Percentiles rank a stretch among this genome's conserved stretches.
phyloP scores from a whole-genome alignment of 768 basidiomycete species.

The Auriculariales sp. region DNA sequence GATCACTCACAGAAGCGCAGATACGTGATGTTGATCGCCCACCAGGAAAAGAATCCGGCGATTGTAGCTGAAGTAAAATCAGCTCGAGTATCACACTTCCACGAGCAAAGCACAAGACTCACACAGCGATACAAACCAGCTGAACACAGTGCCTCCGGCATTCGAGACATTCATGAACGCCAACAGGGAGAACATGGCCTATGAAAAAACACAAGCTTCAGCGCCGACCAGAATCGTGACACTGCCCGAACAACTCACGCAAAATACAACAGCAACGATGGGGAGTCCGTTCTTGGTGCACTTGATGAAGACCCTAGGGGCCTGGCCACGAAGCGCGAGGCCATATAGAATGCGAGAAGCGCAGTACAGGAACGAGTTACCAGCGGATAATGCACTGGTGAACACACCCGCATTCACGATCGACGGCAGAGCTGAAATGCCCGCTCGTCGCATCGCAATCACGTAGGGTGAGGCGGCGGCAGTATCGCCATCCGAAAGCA shows the following conservation, averaged over 20 bases:
- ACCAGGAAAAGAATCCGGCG: slow-evolving; percentile 57
- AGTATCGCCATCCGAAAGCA: slow-evolving; percentile 38
- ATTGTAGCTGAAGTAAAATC: slow-evolving; percentile 37
- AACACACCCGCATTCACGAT: slow-evolving; percentile 64
- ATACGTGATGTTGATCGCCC: slow-evolving; percentile 56
- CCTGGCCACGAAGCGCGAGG: slow-evolving; percentile 21
- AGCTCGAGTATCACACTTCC: neutral
- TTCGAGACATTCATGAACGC: slow-evolving; percentile 52
- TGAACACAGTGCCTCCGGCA: slow-evolving; percentile 44
- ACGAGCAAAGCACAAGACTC: neutral
- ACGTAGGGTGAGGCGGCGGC: slow-evolving; percentile 79
- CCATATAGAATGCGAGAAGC: slow-evolving; percentile 20
- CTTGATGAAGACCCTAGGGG: slow-evolving; percentile 27
- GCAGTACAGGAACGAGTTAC: slow-evolving; percentile 9
- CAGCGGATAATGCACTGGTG: slow-evolving; percentile 18
- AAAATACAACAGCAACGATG: slow-evolving; percentile 18
- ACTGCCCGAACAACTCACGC: slow-evolving; percentile 3
- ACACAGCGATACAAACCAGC: slow-evolving; percentile 18
- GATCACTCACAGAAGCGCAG: slow-evolving; percentile 44
- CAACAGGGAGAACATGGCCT: slow-evolving; percentile 29
- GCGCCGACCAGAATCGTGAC: neutral
- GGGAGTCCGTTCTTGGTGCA: slow-evolving; percentile 40
- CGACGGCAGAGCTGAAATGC: slow-evolving; percentile 45
- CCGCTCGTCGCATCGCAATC: slow-evolving; percentile 59
- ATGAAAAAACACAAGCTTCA: neutral